Base-by-base conservation (phyloP, 805 yeast species). In the Crinitomyces ghanaensis region DNA sequence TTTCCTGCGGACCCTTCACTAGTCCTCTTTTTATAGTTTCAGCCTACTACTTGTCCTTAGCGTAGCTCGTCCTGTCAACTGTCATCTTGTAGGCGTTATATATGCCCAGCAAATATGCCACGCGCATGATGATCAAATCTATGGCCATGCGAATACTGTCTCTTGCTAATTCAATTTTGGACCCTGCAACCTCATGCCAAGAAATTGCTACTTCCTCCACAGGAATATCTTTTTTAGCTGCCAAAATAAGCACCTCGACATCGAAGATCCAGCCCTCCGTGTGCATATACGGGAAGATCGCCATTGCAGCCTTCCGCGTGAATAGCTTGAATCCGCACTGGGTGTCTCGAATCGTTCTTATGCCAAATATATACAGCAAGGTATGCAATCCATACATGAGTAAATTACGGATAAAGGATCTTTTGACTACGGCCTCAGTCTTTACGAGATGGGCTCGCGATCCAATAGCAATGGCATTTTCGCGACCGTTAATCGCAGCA, bases 181-280 rank as follows among this genome's bases (percentile, higher is more conserved):
- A 81, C 0, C 98, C 98, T 46, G 72, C 93, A 28, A 91, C 91
- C 57, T 91, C 98, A 57, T 85, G 95, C 98, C 98, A 91, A 39
- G 79, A 79, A 25, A 91, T 83, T 6, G 95, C 74, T 13, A 86
- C 71, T 60, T 91, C 98, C 33, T 58, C 61, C 30, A 86, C 66
- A 3, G 69, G 66, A 25, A 88, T 74, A 0, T 57, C 46, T 53
- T 83, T 83, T 41, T 81, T 64, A 44, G 73, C 70, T 1, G 86
- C 95, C 38, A 91, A 61, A 34, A 91, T 70, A 44, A 91, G 63
- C 11, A 88, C 72, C 60, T 91, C 98, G 20, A 91, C 96, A 52
- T 91, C 98, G 57, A 91, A 91, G 23, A 91, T 91, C 98, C 98
- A 91, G 33, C 97, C 77, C 57, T 91, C 98, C 7, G 94, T 88